Conservation (phyloP, 2,329 filamentous ascomycete genomes). For the Plenodomus biglobosus region DNA sequence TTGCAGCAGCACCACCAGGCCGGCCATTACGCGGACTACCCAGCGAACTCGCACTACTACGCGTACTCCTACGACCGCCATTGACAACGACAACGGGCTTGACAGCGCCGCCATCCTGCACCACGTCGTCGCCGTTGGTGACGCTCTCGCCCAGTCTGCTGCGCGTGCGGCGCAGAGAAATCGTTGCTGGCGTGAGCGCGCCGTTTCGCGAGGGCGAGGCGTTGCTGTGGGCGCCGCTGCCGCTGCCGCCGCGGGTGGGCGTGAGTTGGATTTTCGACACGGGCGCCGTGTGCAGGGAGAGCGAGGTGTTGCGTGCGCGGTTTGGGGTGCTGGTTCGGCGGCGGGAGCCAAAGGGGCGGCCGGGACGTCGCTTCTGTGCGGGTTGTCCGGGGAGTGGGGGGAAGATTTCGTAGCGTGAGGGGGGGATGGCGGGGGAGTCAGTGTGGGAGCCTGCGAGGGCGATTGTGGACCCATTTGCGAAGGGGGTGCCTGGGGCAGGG, state of each 20-base stretch:
- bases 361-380: constrained; percentile 38
- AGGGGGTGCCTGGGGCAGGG: constrained; percentile 35
- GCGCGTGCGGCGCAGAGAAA: constrained; percentile 43
- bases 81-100: constrained; percentile 25
- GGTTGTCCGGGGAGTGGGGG: constrained; percentile 62
- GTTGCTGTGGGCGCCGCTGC: too few species aligned
- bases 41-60: constrained; percentile 35
- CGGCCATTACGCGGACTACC: constrained; percentile 24
- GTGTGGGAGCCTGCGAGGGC: constrained; percentile 35
- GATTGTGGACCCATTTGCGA: constrained; percentile 35
- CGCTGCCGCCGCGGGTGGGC: too few species aligned
- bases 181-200: constrained; percentile 28
- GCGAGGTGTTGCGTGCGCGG: constrained; percentile 24
- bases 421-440: constrained; percentile 58
- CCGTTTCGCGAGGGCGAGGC: constrained; percentile 34
- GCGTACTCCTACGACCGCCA: constrained; percentile 29
- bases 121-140: constrained; percentile 38
- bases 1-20: background rate
- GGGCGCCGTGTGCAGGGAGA: constrained; percentile 36
- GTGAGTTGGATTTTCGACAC: constrained; percentile 37
- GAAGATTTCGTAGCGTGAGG: constrained; percentile 75
- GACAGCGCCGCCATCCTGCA: constrained; percentile 36
- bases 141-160: constrained; percentile 49
- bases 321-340: constrained; percentile 43
- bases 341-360: constrained; percentile 42